These are phyloP conservation scores for Pseudozyma hubeiensis DNA, from an alignment of 1,284 basidiomycete species.

Conservation along the genomic window DNA sequence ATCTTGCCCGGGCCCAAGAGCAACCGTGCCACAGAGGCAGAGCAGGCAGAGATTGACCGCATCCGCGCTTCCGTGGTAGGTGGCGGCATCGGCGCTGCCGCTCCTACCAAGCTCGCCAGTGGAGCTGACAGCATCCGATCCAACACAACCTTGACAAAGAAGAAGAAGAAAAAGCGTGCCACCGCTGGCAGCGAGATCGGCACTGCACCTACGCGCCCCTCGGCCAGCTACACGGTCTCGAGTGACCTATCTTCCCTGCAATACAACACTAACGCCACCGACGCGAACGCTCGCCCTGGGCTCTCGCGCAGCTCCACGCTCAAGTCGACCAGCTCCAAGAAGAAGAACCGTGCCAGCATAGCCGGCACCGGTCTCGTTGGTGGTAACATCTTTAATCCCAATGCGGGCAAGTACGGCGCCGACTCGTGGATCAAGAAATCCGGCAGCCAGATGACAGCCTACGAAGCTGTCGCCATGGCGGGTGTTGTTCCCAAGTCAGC, in stretches of 20 bases:
- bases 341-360: slow-evolving; percentile 55
- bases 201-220: slow-evolving; percentile 54
- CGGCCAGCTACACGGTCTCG: slow-evolving; percentile 45
- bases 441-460: slow-evolving; percentile 47
- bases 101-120: slow-evolving; percentile 16
- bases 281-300: slow-evolving; percentile 15
- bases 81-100: slow-evolving; percentile 42
- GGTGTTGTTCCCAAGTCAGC: slow-evolving; percentile 50
- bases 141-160: slow-evolving; percentile 46
- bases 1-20: slow-evolving; percentile 60
- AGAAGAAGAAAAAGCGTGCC: slow-evolving; percentile 55
- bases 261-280: slow-evolving; percentile 11
- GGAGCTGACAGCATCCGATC: slow-evolving; percentile 37
- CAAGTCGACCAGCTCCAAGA: slow-evolving; percentile 52
- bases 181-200: slow-evolving; percentile 62
- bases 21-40: slow-evolving; percentile 32
- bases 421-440: slow-evolving; percentile 55
- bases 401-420: slow-evolving; percentile 52
- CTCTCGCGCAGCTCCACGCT: slow-evolving; percentile 48
- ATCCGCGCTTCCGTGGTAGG: slow-evolving; percentile 60
- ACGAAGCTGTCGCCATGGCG: slow-evolving; percentile 58
- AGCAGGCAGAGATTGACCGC: slow-evolving; percentile 50
- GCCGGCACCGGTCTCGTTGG: slow-evolving; percentile 35
- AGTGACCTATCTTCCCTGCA: slow-evolving; percentile 49
- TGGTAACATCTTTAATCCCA: slow-evolving; percentile 47